Base-by-base conservation (phyloP, 306 rosid species). In the Malus sylvestris region DNA sequence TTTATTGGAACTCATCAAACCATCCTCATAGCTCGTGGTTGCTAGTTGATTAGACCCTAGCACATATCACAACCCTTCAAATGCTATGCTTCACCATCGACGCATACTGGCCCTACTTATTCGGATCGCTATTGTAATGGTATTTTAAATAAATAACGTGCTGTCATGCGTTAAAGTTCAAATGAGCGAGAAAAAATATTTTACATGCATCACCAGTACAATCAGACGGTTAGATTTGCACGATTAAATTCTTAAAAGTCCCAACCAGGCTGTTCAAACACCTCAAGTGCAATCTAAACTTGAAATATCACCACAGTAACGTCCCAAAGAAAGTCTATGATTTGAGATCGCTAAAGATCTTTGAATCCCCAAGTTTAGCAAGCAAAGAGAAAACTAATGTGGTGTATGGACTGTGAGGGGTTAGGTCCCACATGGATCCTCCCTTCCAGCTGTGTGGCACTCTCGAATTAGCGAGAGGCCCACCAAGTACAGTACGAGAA, bases 1-100 rank as follows among this genome's bases (percentile, higher is more conserved):
- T 88, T 89, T 89, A 83, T 87, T 81, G 93, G 95, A 83, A 92
- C 90, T 88, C 97, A 83, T 83, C 27, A 74, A 88, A 83, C 68
- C 84, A 74, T 80, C 73, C 63, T 63, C 57, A 29, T 73, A 25
- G 22, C 35, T 58, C 60, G 8, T 38, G 32, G 74, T 78, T 10
- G 8, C 69, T 44, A 20, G 72, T 4, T 25, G 82, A 83, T 77
- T 65, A 53, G 80, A 74, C 82, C 80, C 10, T n/a, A 13, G 23
- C 32, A 45, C 13, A 16, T 13, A 80, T 75, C 82, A 44, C 80
- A 63, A 67, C 75, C 75, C 63, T 66, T 65, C 20, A 51, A 51
- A 51, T 51, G 55, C 55, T 6, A 15, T 5, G 55, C 55, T 15
- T 49, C 55, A 7, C 9, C 42, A 7, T 7, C 9, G 10, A 38